Conservation (phyloP, 148 eudicot genomes). For the Dianthus caryophyllus region DNA sequence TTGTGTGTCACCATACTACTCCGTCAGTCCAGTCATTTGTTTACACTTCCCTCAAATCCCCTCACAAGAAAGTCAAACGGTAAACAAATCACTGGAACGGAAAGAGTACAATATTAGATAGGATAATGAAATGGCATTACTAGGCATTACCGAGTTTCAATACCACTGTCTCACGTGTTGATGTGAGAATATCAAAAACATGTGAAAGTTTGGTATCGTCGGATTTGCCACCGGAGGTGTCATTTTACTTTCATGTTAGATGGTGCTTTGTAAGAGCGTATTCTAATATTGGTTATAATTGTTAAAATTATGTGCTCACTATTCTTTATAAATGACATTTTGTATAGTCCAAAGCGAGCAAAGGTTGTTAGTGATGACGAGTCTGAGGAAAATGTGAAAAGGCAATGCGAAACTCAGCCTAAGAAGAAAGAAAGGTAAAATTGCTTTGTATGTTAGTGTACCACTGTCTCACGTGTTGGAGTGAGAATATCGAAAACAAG, state of each 20-base stretch:
- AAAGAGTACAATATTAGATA: no score
- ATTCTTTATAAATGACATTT: neutral
- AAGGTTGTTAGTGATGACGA: constrained; percentile 21
- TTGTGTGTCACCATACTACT: no score
- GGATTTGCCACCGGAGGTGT: no score
- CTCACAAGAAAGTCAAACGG: no score
- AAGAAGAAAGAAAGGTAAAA: constrained; percentile 19
- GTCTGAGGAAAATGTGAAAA: constrained; percentile 10
- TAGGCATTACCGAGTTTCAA: no score
- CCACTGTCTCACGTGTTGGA: no score
- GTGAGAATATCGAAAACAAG: no score
- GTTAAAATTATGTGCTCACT: neutral
- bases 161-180: no score
- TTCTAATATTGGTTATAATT: constrained; percentile 10
- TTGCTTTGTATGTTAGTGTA: neutral
- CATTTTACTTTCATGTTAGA: neutral
- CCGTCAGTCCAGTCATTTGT: no score
- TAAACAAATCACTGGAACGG: no score
- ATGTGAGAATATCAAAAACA: neutral
- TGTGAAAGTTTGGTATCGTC: neutral
- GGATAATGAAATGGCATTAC: no score
- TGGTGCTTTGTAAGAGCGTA: neutral
- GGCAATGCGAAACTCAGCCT: neutral
- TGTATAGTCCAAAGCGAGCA: constrained; percentile 8
- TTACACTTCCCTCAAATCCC: no score